Base-by-base conservation (phyloP, 2,329 filamentous ascomycete genomes). In the Xylariales sp. region DNA sequence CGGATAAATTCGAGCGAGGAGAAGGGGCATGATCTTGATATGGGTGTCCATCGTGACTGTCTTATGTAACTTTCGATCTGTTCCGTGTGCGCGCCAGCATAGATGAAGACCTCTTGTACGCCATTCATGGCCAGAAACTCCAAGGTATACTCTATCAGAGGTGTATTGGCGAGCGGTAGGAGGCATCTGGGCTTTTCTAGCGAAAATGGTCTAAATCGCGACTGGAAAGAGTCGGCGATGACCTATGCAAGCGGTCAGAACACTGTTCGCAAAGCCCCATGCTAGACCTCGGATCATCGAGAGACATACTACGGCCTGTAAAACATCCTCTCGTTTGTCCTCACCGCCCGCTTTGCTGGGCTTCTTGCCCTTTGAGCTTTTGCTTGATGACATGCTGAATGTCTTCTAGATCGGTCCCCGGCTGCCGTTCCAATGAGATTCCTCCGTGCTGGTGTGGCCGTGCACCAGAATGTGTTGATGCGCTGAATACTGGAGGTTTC, bases 111-210 rank as follows among this genome's bases (percentile, higher is more conserved):
- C 51, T 96, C 88, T 53, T 93, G 82, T n/a, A 97, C 89, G 44
- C 90, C 89, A 44, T 93, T 89, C 75, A 91, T 91, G 50, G 89
- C 89, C 1, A 98, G 81, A 57, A 95, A 97, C 59, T 97, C 90
- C 56, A 97, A 82, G 4, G 91, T 97, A 63, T 98, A 97, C 64
- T 98, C 93, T 66, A 98, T 95, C 48, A 98, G 73, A 25, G 93
- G 91, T 2, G 84, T 90, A 63, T 97, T 97, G 46, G 88, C 93
- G 46, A 98, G 76, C 9, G 91, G 89, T 5, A 98, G 74, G 22
- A 98, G 83, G 70, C 93, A 97, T 73, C 93, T 79, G 58, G 93
- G 93, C 52, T 79, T 86, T 61, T 95, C 87, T 43, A 94, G 69
- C 1, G 89, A 91, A 59, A 97, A 93, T 0, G 93, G 93, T 53